These are phyloP conservation scores for Fistulinella prunicolor DNA, from an alignment of 768 basidiomycete genomes.

Conservation along the genomic window DNA sequence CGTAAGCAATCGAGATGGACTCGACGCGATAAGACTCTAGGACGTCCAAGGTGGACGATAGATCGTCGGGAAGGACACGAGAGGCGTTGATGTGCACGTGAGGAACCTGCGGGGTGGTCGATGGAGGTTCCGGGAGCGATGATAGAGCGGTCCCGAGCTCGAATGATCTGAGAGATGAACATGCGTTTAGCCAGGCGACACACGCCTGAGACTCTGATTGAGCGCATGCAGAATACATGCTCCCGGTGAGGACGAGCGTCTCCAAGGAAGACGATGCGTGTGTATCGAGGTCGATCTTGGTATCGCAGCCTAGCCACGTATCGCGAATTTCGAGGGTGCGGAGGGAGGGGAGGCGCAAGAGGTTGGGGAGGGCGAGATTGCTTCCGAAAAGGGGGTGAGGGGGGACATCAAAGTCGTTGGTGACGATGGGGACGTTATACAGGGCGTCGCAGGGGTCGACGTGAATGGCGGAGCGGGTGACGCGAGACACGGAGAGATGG, in stretches of 20 bases:
- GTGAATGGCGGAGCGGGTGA: conserved; percentile 66
- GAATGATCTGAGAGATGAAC: conserved; percentile 18
- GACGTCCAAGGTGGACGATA: conserved; percentile 20
- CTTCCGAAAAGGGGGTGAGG: conserved; percentile 51
- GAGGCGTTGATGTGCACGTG: conserved; percentile 28
- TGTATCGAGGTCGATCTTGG: conserved; percentile 14
- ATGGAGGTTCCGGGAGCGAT: conserved; percentile 1
- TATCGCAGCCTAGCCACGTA: conserved; percentile 58
- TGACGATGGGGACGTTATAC: conserved; percentile 53
- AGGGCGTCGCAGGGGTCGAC: conserved; percentile 46
- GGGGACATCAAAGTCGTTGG: conserved; percentile 60
- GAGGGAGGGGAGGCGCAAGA: conserved; percentile 62
- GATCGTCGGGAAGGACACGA: conserved; percentile 21
- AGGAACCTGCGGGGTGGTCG: conserved; percentile 10
- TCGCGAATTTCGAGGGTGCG: conserved; percentile 62
- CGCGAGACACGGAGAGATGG: conserved; percentile 56
- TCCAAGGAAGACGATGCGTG: conserved; percentile 10
- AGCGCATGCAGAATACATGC: conserved; percentile 25
- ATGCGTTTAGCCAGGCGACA: conserved; percentile 25
- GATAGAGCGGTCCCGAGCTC: conserved; percentile 26
- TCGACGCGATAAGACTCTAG: conserved; percentile 16
- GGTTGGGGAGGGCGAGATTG: conserved; percentile 60
- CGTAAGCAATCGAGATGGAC: conserved; percentile 24
- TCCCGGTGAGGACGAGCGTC: conserved; percentile 27
- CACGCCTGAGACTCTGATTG: conserved; percentile 23